Percentiles rank a stretch among this genome's conserved stretches.
Evolutionary conservation across 1,284 basidiomycete genomes (phyloP).

Genomic region (Sporisorium iseilematis-ciliati): DNA sequence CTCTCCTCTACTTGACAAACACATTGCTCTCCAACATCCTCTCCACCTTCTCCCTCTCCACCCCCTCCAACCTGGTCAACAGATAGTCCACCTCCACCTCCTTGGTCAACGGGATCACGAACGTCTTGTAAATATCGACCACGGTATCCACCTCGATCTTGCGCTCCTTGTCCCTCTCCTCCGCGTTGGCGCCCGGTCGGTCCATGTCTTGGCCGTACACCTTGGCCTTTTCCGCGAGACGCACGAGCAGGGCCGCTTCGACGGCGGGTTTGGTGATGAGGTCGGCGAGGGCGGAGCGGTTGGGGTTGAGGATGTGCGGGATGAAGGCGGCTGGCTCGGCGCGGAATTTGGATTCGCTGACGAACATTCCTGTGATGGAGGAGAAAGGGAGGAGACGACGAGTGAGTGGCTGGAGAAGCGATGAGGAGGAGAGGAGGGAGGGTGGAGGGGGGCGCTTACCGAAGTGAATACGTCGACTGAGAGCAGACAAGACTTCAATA

Average conservation of each 20-base stretch:
- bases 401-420: background rate
- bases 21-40: conserved; percentile 25
- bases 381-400: background rate
- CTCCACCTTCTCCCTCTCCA: conserved; percentile 20
- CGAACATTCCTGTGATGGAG: conserved; percentile 90
- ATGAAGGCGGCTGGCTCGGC: conserved; percentile 87
- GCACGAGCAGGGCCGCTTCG: conserved; percentile 85
- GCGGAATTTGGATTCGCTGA: conserved; percentile 94
- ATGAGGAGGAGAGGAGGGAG: no score
- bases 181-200: conserved; percentile 33
- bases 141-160: conserved; percentile 95
- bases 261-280: conserved; percentile 97
- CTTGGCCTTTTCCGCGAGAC: conserved; percentile 89
- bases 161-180: conserved; percentile 42
- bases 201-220: conserved; percentile 93
- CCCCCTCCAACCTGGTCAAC: conserved; percentile 40
- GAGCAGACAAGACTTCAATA: conserved; percentile 90
- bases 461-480: conserved; percentile 96
- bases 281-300: conserved; percentile 78
- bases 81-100: conserved; percentile 82
- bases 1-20: conserved; percentile 33
- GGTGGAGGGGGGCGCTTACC: conserved; percentile 75
- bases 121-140: conserved; percentile 90
- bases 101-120: conserved; percentile 96
- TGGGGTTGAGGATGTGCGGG: conserved; percentile 84